Conservation (phyloP, 2,329 filamentous ascomycete species). For the Boeremia lycopersici region DNA sequence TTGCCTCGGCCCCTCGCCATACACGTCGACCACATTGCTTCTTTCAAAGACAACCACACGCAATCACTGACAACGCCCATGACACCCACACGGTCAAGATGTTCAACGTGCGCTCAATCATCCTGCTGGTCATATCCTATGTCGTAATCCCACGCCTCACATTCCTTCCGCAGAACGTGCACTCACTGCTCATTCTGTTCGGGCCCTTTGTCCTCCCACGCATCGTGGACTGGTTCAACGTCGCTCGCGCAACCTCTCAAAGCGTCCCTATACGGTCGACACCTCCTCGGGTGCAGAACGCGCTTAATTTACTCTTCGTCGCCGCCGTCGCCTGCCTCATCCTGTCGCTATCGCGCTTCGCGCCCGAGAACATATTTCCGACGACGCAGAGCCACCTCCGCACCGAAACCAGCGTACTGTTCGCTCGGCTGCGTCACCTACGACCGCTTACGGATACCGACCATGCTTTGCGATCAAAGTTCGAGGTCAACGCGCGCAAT, state of each 20-base stretch:
- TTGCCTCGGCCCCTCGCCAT: constrained; percentile 4
- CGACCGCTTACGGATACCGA: constrained; percentile 67
- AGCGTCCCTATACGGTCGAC: constrained; percentile 62
- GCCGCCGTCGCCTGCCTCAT: constrained; percentile 60
- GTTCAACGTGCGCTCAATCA: constrained; percentile 42
- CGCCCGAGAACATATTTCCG: constrained; percentile 81
- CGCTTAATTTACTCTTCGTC: constrained; percentile 66
- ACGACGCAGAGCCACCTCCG: constrained; percentile 81
- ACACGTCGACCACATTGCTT: constrained; percentile 6
- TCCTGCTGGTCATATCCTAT: constrained; percentile 42
- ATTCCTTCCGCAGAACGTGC: constrained; percentile 42
- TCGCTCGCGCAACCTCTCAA: constrained; percentile 49
- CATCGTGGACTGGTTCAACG: constrained; percentile 68
- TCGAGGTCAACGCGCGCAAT: constrained; percentile 66
- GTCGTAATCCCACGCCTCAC: constrained; percentile 46
- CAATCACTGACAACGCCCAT: not conserved
- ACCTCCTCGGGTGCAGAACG: constrained; percentile 59
- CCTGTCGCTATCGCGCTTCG: constrained; percentile 69
- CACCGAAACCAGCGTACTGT: constrained; percentile 83
- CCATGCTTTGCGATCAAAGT: constrained; percentile 67
- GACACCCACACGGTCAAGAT: constrained; percentile 24
- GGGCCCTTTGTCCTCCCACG: constrained; percentile 75
- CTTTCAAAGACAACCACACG: not conserved
- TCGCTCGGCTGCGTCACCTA: constrained; percentile 70
- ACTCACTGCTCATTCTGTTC: constrained; percentile 58